Conservation (phyloP, 2,329 filamentous ascomycete genomes). For the Leptographium radiaticola region DNA sequence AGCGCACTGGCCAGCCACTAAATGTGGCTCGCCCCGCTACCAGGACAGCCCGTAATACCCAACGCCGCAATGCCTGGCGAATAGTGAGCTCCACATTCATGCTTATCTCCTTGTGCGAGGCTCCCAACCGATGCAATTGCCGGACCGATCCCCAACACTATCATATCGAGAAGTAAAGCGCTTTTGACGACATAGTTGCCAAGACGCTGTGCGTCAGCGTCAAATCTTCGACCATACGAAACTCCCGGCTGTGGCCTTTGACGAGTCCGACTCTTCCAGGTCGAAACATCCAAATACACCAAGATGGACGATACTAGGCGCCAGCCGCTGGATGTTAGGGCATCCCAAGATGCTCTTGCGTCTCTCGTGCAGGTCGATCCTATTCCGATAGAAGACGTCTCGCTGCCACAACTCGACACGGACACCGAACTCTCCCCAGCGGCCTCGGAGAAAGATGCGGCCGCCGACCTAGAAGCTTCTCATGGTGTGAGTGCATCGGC, state of each 20-base stretch:
- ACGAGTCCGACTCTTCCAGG: not conserved
- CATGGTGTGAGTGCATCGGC: not conserved
- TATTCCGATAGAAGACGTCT: constrained; percentile 51
- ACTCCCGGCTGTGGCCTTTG: not conserved
- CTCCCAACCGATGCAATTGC: not conserved
- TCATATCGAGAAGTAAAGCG: not conserved
- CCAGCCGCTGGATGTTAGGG: constrained; percentile 21
- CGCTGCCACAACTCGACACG: constrained; percentile 25
- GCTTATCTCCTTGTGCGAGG: not conserved
- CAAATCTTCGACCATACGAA: too few relatives aligned
- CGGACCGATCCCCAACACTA: not conserved
- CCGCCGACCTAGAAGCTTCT: not conserved
- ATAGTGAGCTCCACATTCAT: constrained; percentile 16
- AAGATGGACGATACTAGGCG: constrained; percentile 12
- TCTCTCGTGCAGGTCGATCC: constrained; percentile 72
- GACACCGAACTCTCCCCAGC: constrained; percentile 33
- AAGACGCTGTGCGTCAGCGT: too few relatives aligned
- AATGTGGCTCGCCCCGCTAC: not conserved
- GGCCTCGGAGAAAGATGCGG: constrained; percentile 17
- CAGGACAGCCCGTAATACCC: too few relatives aligned
- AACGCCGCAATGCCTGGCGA: not conserved
- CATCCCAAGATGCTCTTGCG: constrained; percentile 41
- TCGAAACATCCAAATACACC: not conserved
- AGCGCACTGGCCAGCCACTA: not conserved
- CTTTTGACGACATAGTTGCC: not conserved